Conservation (phyloP, 352 stramenopile species). For the Lagenidium giganteum region DNA sequence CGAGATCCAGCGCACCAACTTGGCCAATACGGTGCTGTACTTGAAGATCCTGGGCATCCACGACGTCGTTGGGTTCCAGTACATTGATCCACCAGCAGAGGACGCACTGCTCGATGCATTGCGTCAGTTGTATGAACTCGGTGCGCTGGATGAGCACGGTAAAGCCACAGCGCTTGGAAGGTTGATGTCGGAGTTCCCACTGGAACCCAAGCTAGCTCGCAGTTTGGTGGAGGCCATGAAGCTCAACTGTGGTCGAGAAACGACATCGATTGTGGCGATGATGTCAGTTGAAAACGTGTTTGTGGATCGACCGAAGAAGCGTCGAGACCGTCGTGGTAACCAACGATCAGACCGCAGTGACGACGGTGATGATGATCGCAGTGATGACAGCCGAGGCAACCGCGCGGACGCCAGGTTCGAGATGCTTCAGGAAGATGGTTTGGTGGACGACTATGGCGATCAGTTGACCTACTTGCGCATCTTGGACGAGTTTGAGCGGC, state of each 20-base stretch:
- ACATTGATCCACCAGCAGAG: constrained; percentile 50
- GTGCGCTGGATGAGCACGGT: constrained; percentile 34
- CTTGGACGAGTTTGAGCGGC: constrained; percentile 24
- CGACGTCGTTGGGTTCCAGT: constrained; percentile 54
- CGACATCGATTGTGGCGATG: constrained; percentile 66
- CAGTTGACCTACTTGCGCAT: constrained; percentile 37
- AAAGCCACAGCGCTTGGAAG: constrained; percentile 44
- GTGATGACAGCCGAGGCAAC: too few species aligned
- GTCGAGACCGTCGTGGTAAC: too few species aligned
- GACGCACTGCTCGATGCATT: constrained; percentile 57
- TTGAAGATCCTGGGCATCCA: constrained; percentile 54
- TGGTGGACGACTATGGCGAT: constrained; percentile 37
- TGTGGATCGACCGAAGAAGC: constrained; percentile 14
- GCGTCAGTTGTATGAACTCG: constrained; percentile 58
- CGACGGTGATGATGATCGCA: constrained; percentile 10
- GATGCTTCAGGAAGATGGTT: constrained; percentile 15
- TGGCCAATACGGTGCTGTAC: constrained; percentile 91
- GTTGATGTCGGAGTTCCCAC: constrained; percentile 64
- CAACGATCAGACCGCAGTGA: too few species aligned
- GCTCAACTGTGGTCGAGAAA: constrained; percentile 41
- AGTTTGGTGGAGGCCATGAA: constrained; percentile 47
- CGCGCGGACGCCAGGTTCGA: constrained; percentile 17
- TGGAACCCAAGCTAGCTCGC: constrained; percentile 56
- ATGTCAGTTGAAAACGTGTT: constrained; percentile 72
- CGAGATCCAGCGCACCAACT: constrained; percentile 93